Evolutionary conservation across 371 early-diverging fungal species (phyloP), one percentile per base, ranked within the genome.

Genomic region (Rhizomucor pusillus): DNA sequence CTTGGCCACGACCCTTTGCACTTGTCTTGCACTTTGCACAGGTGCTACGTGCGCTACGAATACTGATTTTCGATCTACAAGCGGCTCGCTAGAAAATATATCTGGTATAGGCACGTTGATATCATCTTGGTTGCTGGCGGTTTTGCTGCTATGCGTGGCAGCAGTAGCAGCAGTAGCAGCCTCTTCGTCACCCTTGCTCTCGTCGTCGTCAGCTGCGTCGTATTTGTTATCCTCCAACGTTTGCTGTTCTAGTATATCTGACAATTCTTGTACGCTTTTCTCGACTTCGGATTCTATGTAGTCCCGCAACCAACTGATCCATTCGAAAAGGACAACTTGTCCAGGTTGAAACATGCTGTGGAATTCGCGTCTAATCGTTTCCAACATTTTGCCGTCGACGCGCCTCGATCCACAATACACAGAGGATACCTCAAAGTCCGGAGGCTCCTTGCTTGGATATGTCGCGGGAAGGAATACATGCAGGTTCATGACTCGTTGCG

Each of bases 1-100:
- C 7, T 78, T 72, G 14, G 69, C 59, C 1, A 80, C 60, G 14
- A 92, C 90, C 0, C 55, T 57, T 3, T 80, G 69, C 2, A 89
- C 88, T 49, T 93, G 80, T 12, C 71, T 68, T 1, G 77, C 64
- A 23, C 64, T 77, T 1, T 55, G 65, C 0, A 96, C 88, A 1
- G 67, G 54, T 0, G 93, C 90, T 24, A 87, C 77, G 57, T 93
- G 93, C 0, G 90, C 95, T 1, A 93, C 74, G 77, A 96, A 96
- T 1, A 87, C 75, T 11, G 89, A 89, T 66, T 91, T 91, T 25
- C 92, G 87, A 66, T 93, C 91, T n/a, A 87, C 74, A 10, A 93
- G 57, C 1, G 84, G 73, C n/a, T 67, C 63, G 19, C 60, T 68
- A 23, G 71, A 81, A 54, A 64, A 75, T 35, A 73, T 70, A n/a